A percentile compares a stretch with the other conserved stretches of the same genome.
phyloP scores from a whole-genome alignment of 768 basidiomycete genomes.

The Termitomyces sp. region DNA sequence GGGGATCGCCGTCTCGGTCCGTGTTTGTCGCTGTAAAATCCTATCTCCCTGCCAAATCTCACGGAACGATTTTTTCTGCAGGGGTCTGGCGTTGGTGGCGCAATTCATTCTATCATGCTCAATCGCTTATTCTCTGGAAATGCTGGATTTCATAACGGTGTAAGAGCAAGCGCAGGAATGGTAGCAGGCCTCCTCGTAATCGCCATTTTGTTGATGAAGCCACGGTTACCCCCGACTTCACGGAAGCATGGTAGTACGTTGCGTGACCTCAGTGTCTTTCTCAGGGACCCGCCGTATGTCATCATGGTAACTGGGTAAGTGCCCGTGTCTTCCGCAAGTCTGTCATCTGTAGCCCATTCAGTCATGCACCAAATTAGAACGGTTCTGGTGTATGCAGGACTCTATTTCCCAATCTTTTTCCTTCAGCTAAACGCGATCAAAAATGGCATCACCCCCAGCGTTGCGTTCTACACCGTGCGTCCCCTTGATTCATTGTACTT shows the following conservation, averaged over 20 bases:
- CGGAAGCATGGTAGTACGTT: constrained; percentile 24
- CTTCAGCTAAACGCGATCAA: constrained; percentile 48
- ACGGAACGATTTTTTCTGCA: constrained; percentile 21
- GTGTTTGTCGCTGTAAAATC: constrained; percentile 10
- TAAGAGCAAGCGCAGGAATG: constrained; percentile 35
- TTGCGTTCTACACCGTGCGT: constrained; percentile 54
- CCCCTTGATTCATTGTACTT: not conserved
- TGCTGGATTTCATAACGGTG: constrained; percentile 46
- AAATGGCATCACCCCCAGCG: constrained; percentile 37
- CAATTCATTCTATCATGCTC: constrained; percentile 59
- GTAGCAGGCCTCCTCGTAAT: constrained; percentile 24
- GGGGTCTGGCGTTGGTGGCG: constrained; percentile 55
- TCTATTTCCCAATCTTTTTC: constrained; percentile 52
- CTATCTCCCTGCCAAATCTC: not conserved
- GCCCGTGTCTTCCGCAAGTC: not conserved
- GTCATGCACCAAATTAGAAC: constrained; percentile 19
- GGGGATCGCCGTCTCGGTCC: constrained; percentile 41
- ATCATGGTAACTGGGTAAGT: constrained; percentile 35
- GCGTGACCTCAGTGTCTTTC: constrained; percentile 26
- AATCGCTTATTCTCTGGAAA: constrained; percentile 45
- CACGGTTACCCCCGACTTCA: constrained; percentile 34
- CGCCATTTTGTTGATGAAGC: constrained; percentile 26
- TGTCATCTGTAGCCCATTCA: not conserved
- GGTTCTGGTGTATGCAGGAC: constrained; percentile 27
- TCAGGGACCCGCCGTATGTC: constrained; percentile 40